These are phyloP conservation scores for Elsinoe fawcettii DNA, from an alignment of 2,329 filamentous ascomycete genomes.

Conservation along the genomic window DNA sequence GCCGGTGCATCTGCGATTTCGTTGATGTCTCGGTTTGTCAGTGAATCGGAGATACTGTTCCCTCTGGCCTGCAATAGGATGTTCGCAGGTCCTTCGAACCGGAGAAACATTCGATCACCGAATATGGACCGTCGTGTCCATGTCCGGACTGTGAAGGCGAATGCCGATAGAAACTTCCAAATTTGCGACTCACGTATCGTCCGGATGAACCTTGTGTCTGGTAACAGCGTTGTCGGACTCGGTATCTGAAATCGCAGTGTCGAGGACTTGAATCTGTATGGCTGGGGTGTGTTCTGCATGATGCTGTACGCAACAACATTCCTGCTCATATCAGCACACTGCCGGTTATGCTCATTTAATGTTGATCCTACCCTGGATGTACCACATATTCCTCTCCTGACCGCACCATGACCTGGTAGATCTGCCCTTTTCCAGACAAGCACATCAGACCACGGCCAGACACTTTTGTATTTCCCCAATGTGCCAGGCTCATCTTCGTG, in stretches of 20 bases:
- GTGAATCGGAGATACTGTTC: constrained; percentile 65
- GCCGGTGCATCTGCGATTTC: constrained; percentile 80
- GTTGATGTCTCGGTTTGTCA: constrained; percentile 73
- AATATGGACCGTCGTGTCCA: constrained; percentile 75
- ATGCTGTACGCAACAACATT: constrained; percentile 88
- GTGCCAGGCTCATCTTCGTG: constrained; percentile 62
- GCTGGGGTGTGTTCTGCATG: constrained; percentile 62
- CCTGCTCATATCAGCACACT: constrained; percentile 35
- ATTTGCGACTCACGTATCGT: constrained; percentile 62
- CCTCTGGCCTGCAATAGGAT: constrained; percentile 85
- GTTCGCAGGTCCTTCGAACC: constrained; percentile 79
- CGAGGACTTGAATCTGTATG: constrained; percentile 80
- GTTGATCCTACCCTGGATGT: constrained; percentile 56
- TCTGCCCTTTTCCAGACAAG: constrained; percentile 75
- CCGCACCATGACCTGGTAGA: constrained; percentile 75
- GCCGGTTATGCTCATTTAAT: not conserved
- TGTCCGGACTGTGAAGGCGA: constrained; percentile 64
- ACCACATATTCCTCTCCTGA: constrained; percentile 84
- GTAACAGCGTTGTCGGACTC: constrained; percentile 53
- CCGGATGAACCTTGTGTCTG: constrained; percentile 64
- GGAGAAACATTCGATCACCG: constrained; percentile 87
- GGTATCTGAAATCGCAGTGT: constrained; percentile 72
- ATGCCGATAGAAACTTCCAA: constrained; percentile 62
- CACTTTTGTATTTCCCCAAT: constrained; percentile 86
- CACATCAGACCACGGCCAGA: constrained; percentile 83